Conservation (phyloP, 331 rosid species). For the Stylosanthes scabra region DNA sequence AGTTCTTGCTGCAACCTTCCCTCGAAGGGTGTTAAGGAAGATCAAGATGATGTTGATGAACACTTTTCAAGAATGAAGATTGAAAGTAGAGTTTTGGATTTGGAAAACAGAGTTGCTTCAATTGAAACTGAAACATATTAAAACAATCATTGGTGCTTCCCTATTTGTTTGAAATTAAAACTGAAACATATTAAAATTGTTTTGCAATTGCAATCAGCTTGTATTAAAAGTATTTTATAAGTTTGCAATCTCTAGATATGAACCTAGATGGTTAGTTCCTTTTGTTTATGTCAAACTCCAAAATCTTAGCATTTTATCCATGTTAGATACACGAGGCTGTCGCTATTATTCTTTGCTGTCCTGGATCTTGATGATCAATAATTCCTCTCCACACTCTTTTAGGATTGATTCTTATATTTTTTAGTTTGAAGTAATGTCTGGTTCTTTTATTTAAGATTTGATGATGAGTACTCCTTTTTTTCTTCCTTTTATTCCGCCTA, state of each 20-base stretch:
- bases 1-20: too few relatives aligned
- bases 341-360: slow-evolving; percentile 13
- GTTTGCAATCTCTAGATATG: neutral
- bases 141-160: neutral
- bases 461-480: neutral
- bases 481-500: neutral
- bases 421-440: slow-evolving; percentile 5
- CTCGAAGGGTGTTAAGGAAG: too few relatives aligned
- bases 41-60: too few relatives aligned
- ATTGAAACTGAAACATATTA: too few relatives aligned
- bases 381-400: neutral
- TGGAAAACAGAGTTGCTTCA: too few relatives aligned
- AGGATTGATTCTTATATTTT: neutral
- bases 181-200: too few relatives aligned
- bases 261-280: neutral
- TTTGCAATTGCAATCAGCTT: neutral
- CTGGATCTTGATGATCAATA: neutral
- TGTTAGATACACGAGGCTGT: neutral
- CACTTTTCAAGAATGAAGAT: too few relatives aligned
- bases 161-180: neutral
- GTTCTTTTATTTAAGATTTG: neutral
- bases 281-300: slow-evolving; percentile 11
- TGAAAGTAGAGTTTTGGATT: too few relatives aligned
- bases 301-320: neutral
- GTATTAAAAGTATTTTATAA: neutral